These are phyloP conservation scores for Zangia roseola DNA, from an alignment of 768 basidiomycete species.

Conservation along the genomic window DNA sequence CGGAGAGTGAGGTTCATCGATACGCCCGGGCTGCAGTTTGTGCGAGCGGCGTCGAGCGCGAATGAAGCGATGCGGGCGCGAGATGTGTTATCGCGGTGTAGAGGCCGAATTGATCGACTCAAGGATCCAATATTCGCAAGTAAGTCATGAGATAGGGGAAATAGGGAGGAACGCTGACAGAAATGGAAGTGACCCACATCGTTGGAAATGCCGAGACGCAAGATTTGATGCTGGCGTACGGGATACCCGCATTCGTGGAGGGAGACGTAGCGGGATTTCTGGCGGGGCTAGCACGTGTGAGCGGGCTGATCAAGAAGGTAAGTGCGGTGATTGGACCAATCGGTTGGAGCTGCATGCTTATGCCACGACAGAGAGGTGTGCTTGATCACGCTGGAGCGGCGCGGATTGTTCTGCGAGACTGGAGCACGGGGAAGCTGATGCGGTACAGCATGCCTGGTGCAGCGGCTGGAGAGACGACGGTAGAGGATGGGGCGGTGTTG, in stretches of 20 bases:
- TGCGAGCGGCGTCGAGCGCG: conserved; percentile 41
- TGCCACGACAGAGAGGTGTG: conserved; percentile 56
- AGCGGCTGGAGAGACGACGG: conserved; percentile 7
- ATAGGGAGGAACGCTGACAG: conserved; percentile 11
- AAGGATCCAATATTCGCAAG: conserved; percentile 76
- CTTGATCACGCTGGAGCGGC: conserved; percentile 74
- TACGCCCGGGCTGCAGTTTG: conserved; percentile 73
- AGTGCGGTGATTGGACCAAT: conserved; percentile 6
- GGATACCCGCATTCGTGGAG: conserved; percentile 71
- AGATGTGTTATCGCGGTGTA: conserved; percentile 77
- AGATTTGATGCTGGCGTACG: conserved; percentile 89
- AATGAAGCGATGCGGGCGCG: conserved; percentile 37
- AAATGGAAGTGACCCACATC: conserved; percentile 58
- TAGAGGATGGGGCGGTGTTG: conserved; percentile 51
- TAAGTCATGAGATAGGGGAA: conserved; percentile 38
- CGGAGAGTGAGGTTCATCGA: conserved; percentile 67
- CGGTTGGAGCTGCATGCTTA: conserved; percentile 7
- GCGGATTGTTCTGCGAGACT: conserved; percentile 80
- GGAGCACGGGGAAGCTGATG: conserved; percentile 71
- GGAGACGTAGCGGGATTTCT: conserved; percentile 75
- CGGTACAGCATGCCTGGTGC: conserved; percentile 64
- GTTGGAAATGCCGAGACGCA: conserved; percentile 66
- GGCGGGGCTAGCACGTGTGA: conserved; percentile 69
- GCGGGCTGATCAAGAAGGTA: conserved; percentile 78
- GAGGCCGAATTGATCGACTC: conserved; percentile 80